phyloP scores from a whole-genome alignment of 2,329 filamentous ascomycete genomes.

The Aspergillus spinulosporus region DNA sequence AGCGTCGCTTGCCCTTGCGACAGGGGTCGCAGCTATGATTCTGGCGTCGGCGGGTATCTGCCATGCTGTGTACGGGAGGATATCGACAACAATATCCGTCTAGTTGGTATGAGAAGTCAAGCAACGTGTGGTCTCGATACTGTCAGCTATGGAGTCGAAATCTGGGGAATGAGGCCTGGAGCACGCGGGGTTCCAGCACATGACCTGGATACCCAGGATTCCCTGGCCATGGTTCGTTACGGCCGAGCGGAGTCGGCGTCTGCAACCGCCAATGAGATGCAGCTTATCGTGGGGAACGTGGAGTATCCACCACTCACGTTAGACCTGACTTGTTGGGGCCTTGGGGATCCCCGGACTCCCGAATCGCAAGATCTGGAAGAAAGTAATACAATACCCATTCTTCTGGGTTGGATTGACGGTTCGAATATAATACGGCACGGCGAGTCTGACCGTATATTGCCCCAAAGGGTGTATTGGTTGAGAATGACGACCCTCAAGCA shows the following conservation, averaged over 20 bases:
- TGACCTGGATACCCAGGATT: neutral
- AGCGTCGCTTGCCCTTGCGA: conserved; percentile 12
- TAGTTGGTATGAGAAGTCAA: neutral
- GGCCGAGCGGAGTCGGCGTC: neutral
- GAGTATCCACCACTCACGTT: neutral
- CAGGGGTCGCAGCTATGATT: conserved; percentile 15
- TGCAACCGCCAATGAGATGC: neutral
- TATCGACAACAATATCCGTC: neutral
- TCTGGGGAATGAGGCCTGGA: neutral
- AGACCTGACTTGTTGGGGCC: neutral
- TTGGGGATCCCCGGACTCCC: neutral
- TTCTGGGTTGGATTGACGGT: neutral
- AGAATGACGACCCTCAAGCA: no score
- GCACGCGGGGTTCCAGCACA: neutral
- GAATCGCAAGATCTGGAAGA: neutral
- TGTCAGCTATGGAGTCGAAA: neutral
- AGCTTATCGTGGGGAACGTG: neutral
- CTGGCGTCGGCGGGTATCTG: conserved; percentile 7
- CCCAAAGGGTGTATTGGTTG: no score
- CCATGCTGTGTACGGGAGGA: neutral
- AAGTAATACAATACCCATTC: neutral
- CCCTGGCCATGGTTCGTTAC: neutral
- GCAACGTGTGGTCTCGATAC: neutral
- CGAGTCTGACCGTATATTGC: no score
- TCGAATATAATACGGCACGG: no score